Evolutionary conservation across 225 moss, liverwort and hornwort genomes (phyloP), one percentile per base, ranked within the genome.

Genomic region (Polytrichum commune): DNA sequence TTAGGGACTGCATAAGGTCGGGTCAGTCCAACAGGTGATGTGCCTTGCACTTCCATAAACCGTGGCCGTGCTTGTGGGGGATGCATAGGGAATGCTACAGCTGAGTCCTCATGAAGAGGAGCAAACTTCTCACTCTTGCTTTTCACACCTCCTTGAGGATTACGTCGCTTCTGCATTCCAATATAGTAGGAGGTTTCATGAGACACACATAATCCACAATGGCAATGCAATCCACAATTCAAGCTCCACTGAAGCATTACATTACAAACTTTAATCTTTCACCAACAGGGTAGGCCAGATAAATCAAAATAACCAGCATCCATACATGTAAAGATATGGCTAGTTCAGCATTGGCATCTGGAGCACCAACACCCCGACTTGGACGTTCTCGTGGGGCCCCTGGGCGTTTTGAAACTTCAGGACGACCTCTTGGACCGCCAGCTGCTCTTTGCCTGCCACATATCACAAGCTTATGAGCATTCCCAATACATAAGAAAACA

Each of bases 121-220:
- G 88, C 91, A 66, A 98, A 98, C 67, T 98, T 98, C 74, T 98
- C 98, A 75, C 98, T 98, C 84, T 98, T 98, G 77, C 98, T 98
- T 82, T 98, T 98, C 0, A 88, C 73, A 78, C 86, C 78, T 55
- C 89, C 90, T 66, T 90, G 91, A 8, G 87, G 81, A 69, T 78
- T 92, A 73, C 92, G 83, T 23, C 86, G 88, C 75, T 90, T 90
- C 98, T 98, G 86, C 46, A 77, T 74, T 38, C 38, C 38, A 38
- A 38, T 38, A 38, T 9, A 38, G 38, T 38, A 38, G 2, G 13
- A 13, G 13, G 4, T 1, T 38, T 16, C 46, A 46, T 46, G 0
- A 46, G 46, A 46, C 13, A 46, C 2, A 35, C 35, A 35, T 35
- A 35, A 35, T 8, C 35, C 9, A 35, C 1, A 32, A 32, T 32